Evolutionary conservation across 805 yeast genomes (phyloP), one percentile per base, ranked within the genome.

Genomic region (Metschnikowia lochheadii): DNA sequence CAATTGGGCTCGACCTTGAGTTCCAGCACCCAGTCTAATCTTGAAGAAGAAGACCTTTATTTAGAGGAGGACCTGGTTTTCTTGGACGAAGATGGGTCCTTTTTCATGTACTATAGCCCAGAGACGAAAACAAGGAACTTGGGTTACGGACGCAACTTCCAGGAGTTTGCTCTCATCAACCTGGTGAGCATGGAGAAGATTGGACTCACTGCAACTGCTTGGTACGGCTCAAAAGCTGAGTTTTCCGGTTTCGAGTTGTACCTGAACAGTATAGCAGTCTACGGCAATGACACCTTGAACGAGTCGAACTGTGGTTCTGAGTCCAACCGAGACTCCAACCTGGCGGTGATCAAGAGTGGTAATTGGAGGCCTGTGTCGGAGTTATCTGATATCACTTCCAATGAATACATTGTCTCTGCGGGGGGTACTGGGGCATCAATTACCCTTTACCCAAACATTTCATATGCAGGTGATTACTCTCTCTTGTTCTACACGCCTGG

Each of bases 401-500:
- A 61, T 5, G 62, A 72, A 33, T 75, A 68, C 64, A 61, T 73
- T 59, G 73, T 68, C 3, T 53, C 53, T 7, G 54, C 60, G 3
- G 66, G 62, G 2, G 65, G 62, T 47, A 60, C 62, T 7, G 52
- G 62, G 48, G 65, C 72, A n/a, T 64, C 67, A 54, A 49, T 63
- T 51, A 72, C 76, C 0, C 83, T 84, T 61, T 75, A 76, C 50
- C 89, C 96, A 8, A 84, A 84, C 56, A 79, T 89, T 17, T 73
- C 86, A 0, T 78, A 81, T 54, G 74, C 88, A 0, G 97, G 97
- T 8, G 75, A 82, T 52, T 94, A 89, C 65, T 73, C 88, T 0
- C 74, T 94, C 21, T 71, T 81, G 47, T 59, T 91, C 45, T 85
- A 81, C 59, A 94, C 99, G 0, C 97, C 97, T 0, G 98, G 98